Base-by-base conservation (phyloP, 2,329 filamentous ascomycete genomes). In the Scleromitrula shiraiana region DNA sequence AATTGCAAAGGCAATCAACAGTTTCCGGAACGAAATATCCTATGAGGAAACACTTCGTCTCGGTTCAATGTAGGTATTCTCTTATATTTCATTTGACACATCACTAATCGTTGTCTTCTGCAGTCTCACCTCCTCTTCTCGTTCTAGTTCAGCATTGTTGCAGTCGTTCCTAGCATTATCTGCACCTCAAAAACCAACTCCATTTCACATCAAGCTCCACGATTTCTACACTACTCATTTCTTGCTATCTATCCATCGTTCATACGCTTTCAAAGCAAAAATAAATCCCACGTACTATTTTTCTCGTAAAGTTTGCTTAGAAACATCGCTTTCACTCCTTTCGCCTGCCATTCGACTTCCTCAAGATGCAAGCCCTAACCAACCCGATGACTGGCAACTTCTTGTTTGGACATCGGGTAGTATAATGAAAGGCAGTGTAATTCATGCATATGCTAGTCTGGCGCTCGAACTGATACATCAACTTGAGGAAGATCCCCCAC, bases 221-320 rank as follows among this genome's bases (percentile, higher is more conserved):
- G 70, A 78, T 41, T 71, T 73, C 33, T 64, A 75, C 0, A 65
- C 75, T 4, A 72, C 74, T 5, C 73, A 78, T 12, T 80, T 78
- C 55, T 55, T 80, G 2, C 68, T 81, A 12, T 67, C 70, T 1
- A 64, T 82, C 0, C 77, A 82, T 52, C 70, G 68, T 7, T 65
- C 70, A 0, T 78, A 72, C 56, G 68, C 68, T 30, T 60, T 59
- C 30, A 62, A 67, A 50, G 68, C 73, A 8, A 65, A 60, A 5
- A 53, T 56, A 1, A 68, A 76, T 41, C 73, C 71, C 0, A 50
- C 68, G 4, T 78, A 70, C 55, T 67, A 74, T 52, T 75, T 70
- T 61, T 77, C 73, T 0, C 65, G 68, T 27, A 75, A 72, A 50
- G 61, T 69, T 7, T 71, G 67, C 51, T 51, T 76, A 2, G 74